Base-by-base conservation (phyloP, 495 filamentous ascomycete genomes). In the Aspergillus leporis region DNA sequence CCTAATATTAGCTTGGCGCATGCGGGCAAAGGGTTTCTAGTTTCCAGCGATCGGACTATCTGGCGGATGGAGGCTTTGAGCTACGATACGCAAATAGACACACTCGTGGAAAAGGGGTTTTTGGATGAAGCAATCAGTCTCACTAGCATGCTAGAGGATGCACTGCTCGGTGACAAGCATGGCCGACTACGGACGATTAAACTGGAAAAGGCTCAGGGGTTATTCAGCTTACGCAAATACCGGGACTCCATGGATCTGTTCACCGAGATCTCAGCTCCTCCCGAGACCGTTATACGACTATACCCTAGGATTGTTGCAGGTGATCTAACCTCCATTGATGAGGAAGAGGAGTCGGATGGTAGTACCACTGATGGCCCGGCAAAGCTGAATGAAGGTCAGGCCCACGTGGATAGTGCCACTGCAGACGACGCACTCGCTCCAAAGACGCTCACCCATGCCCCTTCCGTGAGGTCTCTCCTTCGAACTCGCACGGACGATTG, bases 61-160 rank as follows among this genome's bases (percentile, higher is more conserved):
- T 99, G 95, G 95, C 87, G 92, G 51, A 97, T 98, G 94, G 88
- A 87, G 47, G 87, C 92, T n/a, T 82, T 90, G 45, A 89, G 93
- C 53, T 99, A 99, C 62, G 91, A 97, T 65, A 85, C 88, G 0
- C 94, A 99, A 66, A 87, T 99, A 30, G 87, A 93, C 55, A 84
- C 95, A 49, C 79, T 99, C 34, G 83, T 96, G 4, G 83, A 87
- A 46, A 87, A 83, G 52, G 88, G 83, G 6, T 85, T 85, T 63
- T 85, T 92, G 46, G 93, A 99, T 64, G 94, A 99, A 71, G 95
- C 94, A 1, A 90, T 97, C 55, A 97, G 91, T 65, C 71, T 99
- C 10, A 74, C 97, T 3, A 80, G 78, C 43, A 90, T 96, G 85
- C 85, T 99, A 5, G 94, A 98, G 72, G 93, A 96, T 75, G 93